Percentiles rank a stretch among this genome's conserved stretches.
Evolutionary conservation across 2,329 filamentous ascomycete genomes (phyloP).

Genomic region (Microsporum audouinii): DNA sequence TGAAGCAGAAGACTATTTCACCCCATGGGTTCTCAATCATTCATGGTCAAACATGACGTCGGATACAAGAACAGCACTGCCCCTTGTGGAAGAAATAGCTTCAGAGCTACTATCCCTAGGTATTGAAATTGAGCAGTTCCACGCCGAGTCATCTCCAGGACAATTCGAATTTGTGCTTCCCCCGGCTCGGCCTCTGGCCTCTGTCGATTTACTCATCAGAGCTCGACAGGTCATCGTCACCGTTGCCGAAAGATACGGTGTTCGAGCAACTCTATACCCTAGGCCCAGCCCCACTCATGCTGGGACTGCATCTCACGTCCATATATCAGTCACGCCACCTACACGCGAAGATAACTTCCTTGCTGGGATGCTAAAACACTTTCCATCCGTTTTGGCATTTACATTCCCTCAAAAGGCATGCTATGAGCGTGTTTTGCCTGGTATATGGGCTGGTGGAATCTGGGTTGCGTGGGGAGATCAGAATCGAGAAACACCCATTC

Average conservation of each 20-base stretch:
- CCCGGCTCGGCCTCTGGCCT: slow-evolving; percentile 49
- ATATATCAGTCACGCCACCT: slow-evolving; percentile 52
- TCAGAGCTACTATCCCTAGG: slow-evolving; percentile 48
- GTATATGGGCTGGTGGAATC: slow-evolving; percentile 66
- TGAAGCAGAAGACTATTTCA: slow-evolving; percentile 22
- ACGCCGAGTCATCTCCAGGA: slow-evolving; percentile 59
- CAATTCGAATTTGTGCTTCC: slow-evolving; percentile 70
- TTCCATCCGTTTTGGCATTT: slow-evolving; percentile 57
- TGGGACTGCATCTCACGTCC: slow-evolving; percentile 58
- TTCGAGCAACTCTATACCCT: slow-evolving; percentile 62
- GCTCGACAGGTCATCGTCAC: slow-evolving; percentile 57
- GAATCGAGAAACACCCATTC: slow-evolving; percentile 22
- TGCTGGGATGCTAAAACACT: slow-evolving; percentile 55
- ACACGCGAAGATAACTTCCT: slow-evolving; percentile 53
- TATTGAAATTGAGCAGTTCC: slow-evolving; percentile 60
- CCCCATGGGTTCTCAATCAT: slow-evolving; percentile 51
- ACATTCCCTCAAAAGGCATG: slow-evolving; percentile 54
- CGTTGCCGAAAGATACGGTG: slow-evolving; percentile 50
- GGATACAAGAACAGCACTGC: slow-evolving; percentile 46
- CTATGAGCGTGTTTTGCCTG: slow-evolving; percentile 57
- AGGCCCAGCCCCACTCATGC: slow-evolving; percentile 49
- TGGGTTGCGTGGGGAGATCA: slow-evolving; percentile 74
- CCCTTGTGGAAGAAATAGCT: slow-evolving; percentile 55
- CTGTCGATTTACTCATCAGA: slow-evolving; percentile 61
- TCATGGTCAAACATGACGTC: slow-evolving; percentile 58